Conservation (phyloP, 108 stramenopile species). For the Fragilariopsis cylindrus region DNA sequence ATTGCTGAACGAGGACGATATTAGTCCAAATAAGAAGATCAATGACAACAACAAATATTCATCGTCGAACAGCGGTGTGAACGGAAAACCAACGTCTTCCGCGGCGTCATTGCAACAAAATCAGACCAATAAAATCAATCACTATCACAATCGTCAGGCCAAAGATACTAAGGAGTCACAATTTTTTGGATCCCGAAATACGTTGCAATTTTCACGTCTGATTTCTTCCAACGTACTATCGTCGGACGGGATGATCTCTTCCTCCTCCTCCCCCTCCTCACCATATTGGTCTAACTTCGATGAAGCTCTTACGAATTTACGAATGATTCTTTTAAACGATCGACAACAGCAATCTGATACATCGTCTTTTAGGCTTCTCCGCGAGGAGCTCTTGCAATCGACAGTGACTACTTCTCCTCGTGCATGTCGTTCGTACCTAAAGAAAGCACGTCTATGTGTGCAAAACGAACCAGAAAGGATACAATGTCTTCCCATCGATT, state of each 20-base stretch:
- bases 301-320: conserved; percentile 3
- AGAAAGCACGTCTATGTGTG: neutral
- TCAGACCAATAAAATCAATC: neutral
- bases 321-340: neutral
- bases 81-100: neutral
- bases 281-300: conserved; percentile 1
- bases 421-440: neutral
- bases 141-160: neutral
- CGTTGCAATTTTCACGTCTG: neutral
- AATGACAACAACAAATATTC: neutral
- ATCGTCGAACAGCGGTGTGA: neutral
- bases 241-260: neutral
- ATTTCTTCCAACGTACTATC: neutral
- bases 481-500: neutral
- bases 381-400: neutral
- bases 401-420: neutral
- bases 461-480: neutral
- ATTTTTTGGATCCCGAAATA: conserved; percentile 15
- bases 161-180: neutral
- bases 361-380: neutral
- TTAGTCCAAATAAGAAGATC: neutral
- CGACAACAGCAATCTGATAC: neutral
- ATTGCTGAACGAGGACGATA: neutral
- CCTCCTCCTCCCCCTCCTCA: neutral
- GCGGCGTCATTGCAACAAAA: neutral